phyloP scores from a whole-genome alignment of 495 filamentous ascomycete genomes.

The Xylaria curta region DNA sequence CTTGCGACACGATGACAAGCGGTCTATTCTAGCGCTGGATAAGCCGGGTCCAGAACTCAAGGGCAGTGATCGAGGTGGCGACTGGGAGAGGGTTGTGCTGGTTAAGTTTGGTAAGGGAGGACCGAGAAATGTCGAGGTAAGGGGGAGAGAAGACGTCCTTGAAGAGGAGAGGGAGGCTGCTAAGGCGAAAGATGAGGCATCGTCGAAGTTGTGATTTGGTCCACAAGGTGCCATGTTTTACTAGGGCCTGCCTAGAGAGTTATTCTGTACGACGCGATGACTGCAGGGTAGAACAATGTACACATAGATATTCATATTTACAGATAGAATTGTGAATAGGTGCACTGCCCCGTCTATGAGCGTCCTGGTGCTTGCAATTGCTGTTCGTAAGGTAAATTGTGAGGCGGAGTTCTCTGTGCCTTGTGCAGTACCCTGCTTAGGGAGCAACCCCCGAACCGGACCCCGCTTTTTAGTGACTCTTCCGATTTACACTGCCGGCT shows the following conservation, averaged over 20 bases:
- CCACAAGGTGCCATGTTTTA: not conserved
- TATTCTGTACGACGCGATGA: not conserved
- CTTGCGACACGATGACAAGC: slow-evolving; percentile 58
- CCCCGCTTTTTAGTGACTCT: not conserved
- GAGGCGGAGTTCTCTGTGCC: not conserved
- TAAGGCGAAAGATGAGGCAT: slow-evolving; percentile 9
- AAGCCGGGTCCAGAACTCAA: slow-evolving; percentile 75
- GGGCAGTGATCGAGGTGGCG: slow-evolving; percentile 66
- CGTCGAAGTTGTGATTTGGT: slow-evolving; percentile 34
- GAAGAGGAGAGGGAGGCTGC: slow-evolving; percentile 42
- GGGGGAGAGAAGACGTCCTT: slow-evolving; percentile 58
- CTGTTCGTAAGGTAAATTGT: not conserved
- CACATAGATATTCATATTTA: not conserved
- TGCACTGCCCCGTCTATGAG: not conserved
- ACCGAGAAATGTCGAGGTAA: slow-evolving; percentile 61
- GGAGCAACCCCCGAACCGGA: not conserved
- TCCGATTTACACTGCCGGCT: slow-evolving; percentile 6
- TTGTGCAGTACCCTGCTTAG: not conserved
- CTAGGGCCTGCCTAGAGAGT: not conserved
- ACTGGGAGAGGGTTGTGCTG: slow-evolving; percentile 74
- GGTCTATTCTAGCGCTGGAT: slow-evolving; percentile 70
- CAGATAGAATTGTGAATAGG: not conserved
- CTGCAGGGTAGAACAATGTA: not conserved
- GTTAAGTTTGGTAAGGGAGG: slow-evolving; percentile 67
- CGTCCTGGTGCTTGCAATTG: not conserved